A percentile compares a stretch with the other conserved stretches of the same genome.
Conservation (phyloP, 2,329 filamentous ascomycete species). For the Anthostomella pinea region DNA sequence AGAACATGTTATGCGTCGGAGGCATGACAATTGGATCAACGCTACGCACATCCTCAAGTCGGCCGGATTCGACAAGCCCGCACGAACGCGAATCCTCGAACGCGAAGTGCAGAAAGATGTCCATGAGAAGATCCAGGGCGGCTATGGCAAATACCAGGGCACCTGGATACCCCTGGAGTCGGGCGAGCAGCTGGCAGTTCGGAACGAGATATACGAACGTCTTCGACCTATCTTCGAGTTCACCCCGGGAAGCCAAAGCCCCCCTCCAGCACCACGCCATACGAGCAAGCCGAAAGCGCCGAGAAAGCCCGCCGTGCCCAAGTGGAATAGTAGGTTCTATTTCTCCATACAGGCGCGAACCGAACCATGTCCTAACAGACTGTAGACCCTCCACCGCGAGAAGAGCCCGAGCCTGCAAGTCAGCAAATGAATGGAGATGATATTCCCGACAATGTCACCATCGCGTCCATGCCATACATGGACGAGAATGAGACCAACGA, state of each 20-base stretch:
- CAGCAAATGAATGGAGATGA: conserved; percentile 69
- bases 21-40: conserved; percentile 96
- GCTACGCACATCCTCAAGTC: conserved; percentile 98
- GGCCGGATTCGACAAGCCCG: conserved; percentile 95
- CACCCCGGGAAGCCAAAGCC: conserved; percentile 77
- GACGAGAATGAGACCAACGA: conserved; percentile 79
- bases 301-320: conserved; percentile 63
- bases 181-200: conserved; percentile 76
- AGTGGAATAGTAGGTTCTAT: conserved; percentile 47
- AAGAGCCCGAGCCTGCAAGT: conserved; percentile 64
- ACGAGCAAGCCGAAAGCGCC: conserved; percentile 80
- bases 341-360: background rate
- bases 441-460: conserved; percentile 77
- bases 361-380: conserved; percentile 18
- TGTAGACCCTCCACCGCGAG: conserved; percentile 42
- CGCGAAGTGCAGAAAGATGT: conserved; percentile 94
- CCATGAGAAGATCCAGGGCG: conserved; percentile 97
- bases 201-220: conserved; percentile 83
- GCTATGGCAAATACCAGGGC: conserved; percentile 98
- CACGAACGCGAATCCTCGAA: conserved; percentile 90
- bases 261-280: conserved; percentile 91
- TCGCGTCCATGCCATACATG: conserved; percentile 81
- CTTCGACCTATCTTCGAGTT: conserved; percentile 88
- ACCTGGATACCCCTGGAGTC: conserved; percentile 92
- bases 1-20: conserved; percentile 92